Evolutionary conservation across 2,329 filamentous ascomycete genomes (phyloP), one percentile per base, ranked within the genome.

Genomic region (Aspergillus sp.): DNA sequence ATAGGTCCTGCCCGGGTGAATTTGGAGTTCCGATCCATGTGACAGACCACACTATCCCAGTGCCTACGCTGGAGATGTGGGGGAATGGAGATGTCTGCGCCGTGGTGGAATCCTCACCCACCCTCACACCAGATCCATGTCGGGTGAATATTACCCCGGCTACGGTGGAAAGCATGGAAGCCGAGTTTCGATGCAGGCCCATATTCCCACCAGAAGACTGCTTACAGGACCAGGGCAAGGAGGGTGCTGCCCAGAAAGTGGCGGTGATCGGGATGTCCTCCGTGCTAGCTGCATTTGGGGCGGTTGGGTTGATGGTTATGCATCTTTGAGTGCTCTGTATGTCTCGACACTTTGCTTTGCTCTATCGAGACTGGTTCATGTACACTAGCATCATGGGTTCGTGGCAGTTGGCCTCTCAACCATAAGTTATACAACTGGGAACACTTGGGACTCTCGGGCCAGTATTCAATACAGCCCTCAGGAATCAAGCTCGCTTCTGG

Each of bases 41-140:
- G n/a, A 48, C 55, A 13, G 52, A 57, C 34, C 43, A 57, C 40
- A 53, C 46, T 5, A 47, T 57, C 41, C 23, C 41, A 25, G 49
- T 55, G 47, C 52, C 55, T 11, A 10, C 5, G 29, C 5, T 42
- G 23, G 42, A 50, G 44, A 31, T 4, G 9, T 57, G 55, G 55
- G 45, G 47, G 47, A 46, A 49, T 17, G 47, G 44, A 42, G 16
- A 47, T 21, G 54, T 49, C 5, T 57, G 55, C 16, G 55, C 43
- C 20, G 55, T 57, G 42, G 46, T 55, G 55, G 52, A 20, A 4
- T 45, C 43, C 23, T 55, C 38, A 41, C 14, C 42, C 11, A 44
- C 52, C 14, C 48, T 48, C 5, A 48, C 45, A 31, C 43, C 55
- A 17, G 43, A 54, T 49, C 52, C 55, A 44, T 57, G 55, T 19